phyloP scores from a whole-genome alignment of 2,329 filamentous ascomycete genomes.

The Zymoseptoria tritici region DNA sequence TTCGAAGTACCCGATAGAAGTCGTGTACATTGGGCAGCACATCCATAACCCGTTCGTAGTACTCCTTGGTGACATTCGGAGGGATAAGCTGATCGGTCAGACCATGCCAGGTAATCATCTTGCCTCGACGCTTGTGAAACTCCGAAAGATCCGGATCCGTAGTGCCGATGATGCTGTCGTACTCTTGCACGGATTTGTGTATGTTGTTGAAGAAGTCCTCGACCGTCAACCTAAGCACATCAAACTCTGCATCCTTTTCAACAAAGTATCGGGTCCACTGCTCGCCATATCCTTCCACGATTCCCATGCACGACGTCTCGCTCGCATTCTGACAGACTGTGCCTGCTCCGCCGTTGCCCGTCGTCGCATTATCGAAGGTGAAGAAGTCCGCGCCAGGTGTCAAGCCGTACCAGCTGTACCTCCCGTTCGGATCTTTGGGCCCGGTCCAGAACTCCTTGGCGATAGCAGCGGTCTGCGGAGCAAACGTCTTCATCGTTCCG shows the following conservation, averaged over 20 bases:
- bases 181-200: slow-evolving; percentile 22
- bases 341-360: too few relatives aligned
- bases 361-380: neutral
- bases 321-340: too few relatives aligned
- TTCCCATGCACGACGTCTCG: neutral
- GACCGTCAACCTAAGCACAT: slow-evolving; percentile 27
- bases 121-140: slow-evolving; percentile 33
- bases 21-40: slow-evolving; percentile 23
- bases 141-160: slow-evolving; percentile 31
- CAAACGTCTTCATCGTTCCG: slow-evolving; percentile 17
- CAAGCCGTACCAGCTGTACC: slow-evolving; percentile 28
- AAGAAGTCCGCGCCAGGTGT: slow-evolving; percentile 5
- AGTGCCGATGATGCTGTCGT: slow-evolving; percentile 32
- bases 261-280: slow-evolving; percentile 23
- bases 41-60: slow-evolving; percentile 31
- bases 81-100: slow-evolving; percentile 34
- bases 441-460: slow-evolving; percentile 30
- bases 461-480: slow-evolving; percentile 23
- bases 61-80: slow-evolving; percentile 30
- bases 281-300: neutral
- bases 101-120: slow-evolving; percentile 41
- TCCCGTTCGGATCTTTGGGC: slow-evolving; percentile 14
- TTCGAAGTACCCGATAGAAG: slow-evolving; percentile 34
- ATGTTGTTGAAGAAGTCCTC: slow-evolving; percentile 20
- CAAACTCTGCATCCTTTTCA: slow-evolving; percentile 26